Conservation (phyloP, 768 basidiomycete species). For the Botryobasidium botryosum region DNA sequence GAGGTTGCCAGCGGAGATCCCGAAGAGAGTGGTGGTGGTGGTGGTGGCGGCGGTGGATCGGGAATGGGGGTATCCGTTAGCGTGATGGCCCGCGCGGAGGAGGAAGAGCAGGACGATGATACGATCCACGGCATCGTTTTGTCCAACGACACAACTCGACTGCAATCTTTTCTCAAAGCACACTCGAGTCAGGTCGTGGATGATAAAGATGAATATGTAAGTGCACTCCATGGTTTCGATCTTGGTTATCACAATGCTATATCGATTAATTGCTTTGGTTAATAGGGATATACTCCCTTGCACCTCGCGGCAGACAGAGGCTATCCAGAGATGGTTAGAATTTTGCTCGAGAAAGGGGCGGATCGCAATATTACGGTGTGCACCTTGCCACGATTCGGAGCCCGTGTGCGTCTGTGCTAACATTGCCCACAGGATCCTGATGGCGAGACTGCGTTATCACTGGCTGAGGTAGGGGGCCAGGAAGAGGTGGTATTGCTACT, state of each 20-base stretch:
- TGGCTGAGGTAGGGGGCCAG: conserved; percentile 43
- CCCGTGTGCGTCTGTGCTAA: conserved; percentile 2
- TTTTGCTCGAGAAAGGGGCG: conserved; percentile 48
- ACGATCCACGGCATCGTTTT: conserved; percentile 49
- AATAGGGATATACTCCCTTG: conserved; percentile 72
- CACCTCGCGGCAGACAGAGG: conserved; percentile 83
- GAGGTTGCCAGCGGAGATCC: conserved; percentile 3
- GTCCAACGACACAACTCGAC: conserved; percentile 30
- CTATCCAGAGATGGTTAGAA: conserved; percentile 33
- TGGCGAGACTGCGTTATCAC: conserved; percentile 38
- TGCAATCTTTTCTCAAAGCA: no score
- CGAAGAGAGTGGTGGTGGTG: conserved; percentile 14
- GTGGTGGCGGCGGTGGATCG: no score
- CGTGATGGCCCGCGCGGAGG: conserved; percentile 28
- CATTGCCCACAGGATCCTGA: conserved; percentile 41
- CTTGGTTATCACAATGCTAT: neutral
- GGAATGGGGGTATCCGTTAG: conserved; percentile 53
- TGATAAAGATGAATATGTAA: conserved; percentile 65
- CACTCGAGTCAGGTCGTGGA: conserved; percentile 28
- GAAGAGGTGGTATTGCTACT: conserved; percentile 30
- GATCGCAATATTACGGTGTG: conserved; percentile 32
- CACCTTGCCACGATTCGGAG: conserved; percentile 3
- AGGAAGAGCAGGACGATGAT: conserved; percentile 22
- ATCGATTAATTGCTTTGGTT: neutral
- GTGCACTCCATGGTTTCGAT: conserved; percentile 16